phyloP scores from a whole-genome alignment of 108 stramenopile species.

The Nitzschia palea region DNA sequence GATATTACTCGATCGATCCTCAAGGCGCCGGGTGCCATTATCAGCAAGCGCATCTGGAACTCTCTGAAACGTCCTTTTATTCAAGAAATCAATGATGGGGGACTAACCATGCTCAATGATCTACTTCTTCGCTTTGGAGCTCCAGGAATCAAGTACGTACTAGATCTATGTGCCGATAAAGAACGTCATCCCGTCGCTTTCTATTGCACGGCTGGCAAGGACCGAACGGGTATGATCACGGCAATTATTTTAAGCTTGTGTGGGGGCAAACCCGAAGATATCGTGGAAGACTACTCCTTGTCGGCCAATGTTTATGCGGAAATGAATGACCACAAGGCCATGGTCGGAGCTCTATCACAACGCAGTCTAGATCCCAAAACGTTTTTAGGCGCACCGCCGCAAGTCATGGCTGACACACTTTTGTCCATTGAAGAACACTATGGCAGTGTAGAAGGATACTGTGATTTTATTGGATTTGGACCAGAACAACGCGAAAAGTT shows the following conservation, averaged over 20 bases:
- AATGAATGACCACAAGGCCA: constrained; percentile 91
- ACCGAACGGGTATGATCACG: constrained; percentile 87
- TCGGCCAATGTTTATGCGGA: constrained; percentile 92
- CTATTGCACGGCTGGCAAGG: constrained; percentile 94
- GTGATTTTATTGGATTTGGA: constrained; percentile 87
- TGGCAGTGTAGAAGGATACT: constrained; percentile 85
- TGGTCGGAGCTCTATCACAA: constrained; percentile 91
- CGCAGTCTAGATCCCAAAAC: constrained; percentile 84
- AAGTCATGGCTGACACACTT: constrained; percentile 86
- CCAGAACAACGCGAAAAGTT: constrained; percentile 72
- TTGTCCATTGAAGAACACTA: constrained; percentile 67
- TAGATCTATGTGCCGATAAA: constrained; percentile 73
- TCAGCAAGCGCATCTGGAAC: constrained; percentile 71
- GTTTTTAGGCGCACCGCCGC: constrained; percentile 87
- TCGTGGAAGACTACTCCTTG: constrained; percentile 88
- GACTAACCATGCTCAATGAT: constrained; percentile 88
- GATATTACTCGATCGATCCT: constrained; percentile 70
- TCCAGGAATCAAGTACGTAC: constrained; percentile 82
- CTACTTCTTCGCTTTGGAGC: constrained; percentile 79
- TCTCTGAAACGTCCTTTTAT: constrained; percentile 83
- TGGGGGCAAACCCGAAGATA: constrained; percentile 71
- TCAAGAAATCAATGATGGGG: constrained; percentile 89
- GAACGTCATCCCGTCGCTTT: constrained; percentile 87
- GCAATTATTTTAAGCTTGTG: constrained; percentile 77
- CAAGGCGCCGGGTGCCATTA: constrained; percentile 69